Base-by-base conservation (phyloP, 345 rosid species). In the Orychophragmus violaceus region DNA sequence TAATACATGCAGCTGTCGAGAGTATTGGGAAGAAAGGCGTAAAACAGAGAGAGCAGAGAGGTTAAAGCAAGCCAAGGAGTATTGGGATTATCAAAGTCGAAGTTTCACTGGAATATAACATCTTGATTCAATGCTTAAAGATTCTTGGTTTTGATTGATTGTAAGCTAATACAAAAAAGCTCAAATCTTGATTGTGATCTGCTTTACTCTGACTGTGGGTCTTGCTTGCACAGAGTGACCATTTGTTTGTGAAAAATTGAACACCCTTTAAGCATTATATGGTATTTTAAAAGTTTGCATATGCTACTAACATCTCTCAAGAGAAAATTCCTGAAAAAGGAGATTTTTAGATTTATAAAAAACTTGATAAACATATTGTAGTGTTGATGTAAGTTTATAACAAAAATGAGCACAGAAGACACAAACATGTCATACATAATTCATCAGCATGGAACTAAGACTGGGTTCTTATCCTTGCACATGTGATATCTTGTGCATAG, bases 21-120 rank as follows among this genome's bases (percentile, higher is more conserved):
- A 83, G 14, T 81, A 88, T 66, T 94, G 97, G 97, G 81, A 79
- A 69, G 75, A 88, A 49, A 78, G 96, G 50, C 87, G 84, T 30
- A 71, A 69, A 53, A 77, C 81, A 2, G 97, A 94, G 73, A 83
- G 95, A 74, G 76, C 39, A 5, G 89, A 88, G 71, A 81, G 99
- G 82, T 11, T 90, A 58, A 75, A 64, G 29, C 92, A 83, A 65
- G 86, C 84, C 18, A 90, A 87, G 75, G 86, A 90, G 63, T 89
- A 90, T 39, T 90, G 99, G 97, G 97, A 94, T 59, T 61, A 50
- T 14, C 89, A 87, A 69, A 85, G 92, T 52, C 79, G 85, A 21
- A 80, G 90, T 22, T 87, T 93, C 77, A 37, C 78, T 24, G 95
- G 96, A 11, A 70, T 83, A 35, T 88, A 77, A 76, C n/a, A n/a